Evolutionary conservation across 768 basidiomycete species (phyloP).

Genomic region (Leccinum sublutescens): DNA sequence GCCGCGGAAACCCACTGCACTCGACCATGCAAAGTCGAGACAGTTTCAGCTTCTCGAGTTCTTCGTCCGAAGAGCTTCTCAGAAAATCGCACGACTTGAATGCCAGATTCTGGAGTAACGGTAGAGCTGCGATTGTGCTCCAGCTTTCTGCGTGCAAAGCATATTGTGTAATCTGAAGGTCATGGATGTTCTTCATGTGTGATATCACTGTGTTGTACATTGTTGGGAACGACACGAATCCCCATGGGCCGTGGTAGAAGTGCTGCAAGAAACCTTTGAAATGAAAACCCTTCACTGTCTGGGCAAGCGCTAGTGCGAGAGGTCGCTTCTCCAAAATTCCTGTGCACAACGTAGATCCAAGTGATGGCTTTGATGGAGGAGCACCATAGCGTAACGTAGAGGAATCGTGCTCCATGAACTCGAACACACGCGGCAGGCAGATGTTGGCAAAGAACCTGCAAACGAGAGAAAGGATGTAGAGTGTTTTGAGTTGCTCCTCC

Average conservation of each 20-base stretch:
- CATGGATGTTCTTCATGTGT: constrained; percentile 20
- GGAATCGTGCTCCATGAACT: too few relatives aligned
- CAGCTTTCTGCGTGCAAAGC: constrained; percentile 17
- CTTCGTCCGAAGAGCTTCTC: not conserved
- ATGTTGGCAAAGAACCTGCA: too few relatives aligned
- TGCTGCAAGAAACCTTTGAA: constrained; percentile 1
- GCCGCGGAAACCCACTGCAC: not conserved
- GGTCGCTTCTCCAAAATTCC: not conserved
- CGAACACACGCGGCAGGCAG: too few relatives aligned
- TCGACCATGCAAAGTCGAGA: not conserved
- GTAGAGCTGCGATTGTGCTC: constrained; percentile 10
- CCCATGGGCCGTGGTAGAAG: not conserved
- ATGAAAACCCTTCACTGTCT: not conserved
- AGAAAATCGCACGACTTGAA: constrained; percentile 1
- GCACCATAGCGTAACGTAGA: not conserved
- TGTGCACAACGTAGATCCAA: not conserved
- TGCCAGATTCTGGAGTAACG: constrained; percentile 15
- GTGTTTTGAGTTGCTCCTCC: too few relatives aligned
- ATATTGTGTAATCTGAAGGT: constrained; percentile 9
- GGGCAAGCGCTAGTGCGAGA: not conserved
- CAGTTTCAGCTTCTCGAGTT: not conserved
- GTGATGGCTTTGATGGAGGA: not conserved
- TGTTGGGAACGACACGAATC: not conserved
- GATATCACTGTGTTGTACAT: not conserved
- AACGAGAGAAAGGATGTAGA: too few relatives aligned